Evolutionary conservation across 208 protist species (phyloP).

Genomic region (Leishmania lainsoni): DNA sequence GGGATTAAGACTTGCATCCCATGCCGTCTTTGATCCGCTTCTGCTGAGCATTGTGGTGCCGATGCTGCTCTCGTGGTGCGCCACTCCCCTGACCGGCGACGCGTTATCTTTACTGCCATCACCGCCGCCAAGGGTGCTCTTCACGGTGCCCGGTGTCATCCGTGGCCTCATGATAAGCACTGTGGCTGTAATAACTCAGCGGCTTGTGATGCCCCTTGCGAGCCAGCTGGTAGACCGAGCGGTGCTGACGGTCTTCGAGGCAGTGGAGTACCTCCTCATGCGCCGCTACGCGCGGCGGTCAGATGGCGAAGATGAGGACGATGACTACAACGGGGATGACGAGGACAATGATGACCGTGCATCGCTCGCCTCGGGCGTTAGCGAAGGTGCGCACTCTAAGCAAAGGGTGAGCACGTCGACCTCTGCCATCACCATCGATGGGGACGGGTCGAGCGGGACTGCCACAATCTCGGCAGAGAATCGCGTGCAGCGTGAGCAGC

Average conservation of each 20-base stretch:
- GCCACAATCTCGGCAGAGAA: constrained; percentile 14
- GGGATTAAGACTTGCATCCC: constrained; percentile 56
- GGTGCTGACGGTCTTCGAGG: constrained; percentile 65
- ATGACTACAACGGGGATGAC: constrained; percentile 20
- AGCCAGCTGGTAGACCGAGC: constrained; percentile 65
- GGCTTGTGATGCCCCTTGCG: constrained; percentile 53
- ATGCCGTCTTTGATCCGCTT: constrained; percentile 69
- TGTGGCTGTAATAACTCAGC: constrained; percentile 45
- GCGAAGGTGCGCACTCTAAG: constrained; percentile 5
- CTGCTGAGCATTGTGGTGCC: constrained; percentile 65
- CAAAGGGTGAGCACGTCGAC: background rate
- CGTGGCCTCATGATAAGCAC: constrained; percentile 36
- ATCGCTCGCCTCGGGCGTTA: constrained; percentile 21
- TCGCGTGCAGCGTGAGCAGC: constrained; percentile 22
- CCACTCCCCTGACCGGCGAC: background rate
- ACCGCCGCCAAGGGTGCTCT: constrained; percentile 19
- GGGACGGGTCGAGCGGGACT: background rate
- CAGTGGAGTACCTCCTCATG: constrained; percentile 71
- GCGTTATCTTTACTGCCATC: constrained; percentile 2
- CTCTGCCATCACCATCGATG: background rate
- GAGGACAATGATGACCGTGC: constrained; percentile 17
- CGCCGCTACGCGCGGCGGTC: constrained; percentile 64
- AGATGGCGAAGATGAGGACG: constrained; percentile 48
- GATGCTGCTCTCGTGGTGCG: constrained; percentile 36
- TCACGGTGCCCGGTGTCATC: constrained; percentile 43